phyloP scores from a whole-genome alignment of 768 basidiomycete genomes.

The Tubosaeta sp. region DNA sequence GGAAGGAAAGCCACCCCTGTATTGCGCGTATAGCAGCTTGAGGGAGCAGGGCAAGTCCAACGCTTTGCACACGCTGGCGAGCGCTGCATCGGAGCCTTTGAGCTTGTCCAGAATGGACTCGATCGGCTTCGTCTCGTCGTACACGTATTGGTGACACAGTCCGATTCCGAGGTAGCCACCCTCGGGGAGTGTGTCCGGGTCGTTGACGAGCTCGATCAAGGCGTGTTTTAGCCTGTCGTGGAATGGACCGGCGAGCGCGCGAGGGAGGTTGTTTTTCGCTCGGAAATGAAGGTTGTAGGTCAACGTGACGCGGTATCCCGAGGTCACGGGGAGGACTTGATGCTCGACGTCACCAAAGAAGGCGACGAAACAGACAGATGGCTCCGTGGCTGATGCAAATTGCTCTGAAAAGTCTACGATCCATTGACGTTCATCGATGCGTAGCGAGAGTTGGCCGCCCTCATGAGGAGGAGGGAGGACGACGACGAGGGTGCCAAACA shows the following conservation, averaged over 20 bases:
- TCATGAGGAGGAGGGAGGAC: slow-evolving; percentile 43
- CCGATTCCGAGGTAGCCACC: slow-evolving; percentile 35
- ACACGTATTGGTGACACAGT: slow-evolving; percentile 30
- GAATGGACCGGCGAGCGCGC: not conserved
- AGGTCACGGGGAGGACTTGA: slow-evolving; percentile 37
- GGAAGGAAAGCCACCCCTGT: not conserved
- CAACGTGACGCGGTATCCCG: slow-evolving; percentile 41
- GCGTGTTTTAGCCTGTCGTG: not conserved
- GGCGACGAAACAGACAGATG: slow-evolving; percentile 33
- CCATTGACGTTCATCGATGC: slow-evolving; percentile 32
- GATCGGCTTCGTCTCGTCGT: not conserved
- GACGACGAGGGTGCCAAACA: slow-evolving; percentile 51
- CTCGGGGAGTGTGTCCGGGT: slow-evolving; percentile 25
- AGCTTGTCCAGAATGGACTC: not conserved
- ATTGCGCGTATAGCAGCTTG: not conserved
- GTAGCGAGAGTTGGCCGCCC: slow-evolving; percentile 41
- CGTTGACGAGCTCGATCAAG: slow-evolving; percentile 16
- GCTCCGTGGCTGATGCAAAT: not conserved
- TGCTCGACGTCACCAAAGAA: slow-evolving; percentile 44
- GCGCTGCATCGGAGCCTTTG: slow-evolving; percentile 2
- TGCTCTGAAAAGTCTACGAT: slow-evolving; percentile 33
- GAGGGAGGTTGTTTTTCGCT: not conserved
- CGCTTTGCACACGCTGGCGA: slow-evolving; percentile 2
- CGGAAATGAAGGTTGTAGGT: slow-evolving; percentile 35
- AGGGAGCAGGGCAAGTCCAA: slow-evolving; percentile 10